phyloP scores from a whole-genome alignment of 2,329 filamentous ascomycete species.

The Penicillium verrucosum region DNA sequence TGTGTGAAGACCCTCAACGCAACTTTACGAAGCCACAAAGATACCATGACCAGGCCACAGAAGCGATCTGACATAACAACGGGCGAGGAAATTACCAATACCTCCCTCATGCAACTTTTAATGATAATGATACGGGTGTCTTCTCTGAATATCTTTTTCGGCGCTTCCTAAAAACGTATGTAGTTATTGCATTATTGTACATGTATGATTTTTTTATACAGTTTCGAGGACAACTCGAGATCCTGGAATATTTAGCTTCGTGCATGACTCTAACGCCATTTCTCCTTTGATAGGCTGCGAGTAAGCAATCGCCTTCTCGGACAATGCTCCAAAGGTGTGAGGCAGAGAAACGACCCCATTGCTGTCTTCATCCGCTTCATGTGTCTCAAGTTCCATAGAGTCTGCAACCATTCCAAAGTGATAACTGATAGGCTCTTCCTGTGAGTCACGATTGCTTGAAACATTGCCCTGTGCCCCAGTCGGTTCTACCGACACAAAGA shows the following conservation, averaged over 20 bases:
- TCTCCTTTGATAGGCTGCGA: conserved; percentile 20
- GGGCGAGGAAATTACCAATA: no score
- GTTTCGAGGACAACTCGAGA: conserved; percentile 24
- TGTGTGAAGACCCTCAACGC: no score
- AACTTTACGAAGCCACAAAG: no score
- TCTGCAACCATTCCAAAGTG: conserved; percentile 35
- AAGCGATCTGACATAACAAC: no score
- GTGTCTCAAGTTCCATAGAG: conserved; percentile 16
- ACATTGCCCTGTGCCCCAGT: neutral
- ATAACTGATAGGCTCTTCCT: conserved; percentile 21
- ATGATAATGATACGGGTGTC: no score
- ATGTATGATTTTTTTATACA: conserved; percentile 1
- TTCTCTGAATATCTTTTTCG: no score
- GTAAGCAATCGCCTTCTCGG: conserved; percentile 40
- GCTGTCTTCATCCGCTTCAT: neutral
- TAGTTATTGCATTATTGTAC: conserved; percentile 1
- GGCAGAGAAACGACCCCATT: conserved; percentile 25
- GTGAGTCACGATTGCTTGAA: neutral
- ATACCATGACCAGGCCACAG: no score
- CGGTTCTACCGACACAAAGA: conserved; percentile 38
- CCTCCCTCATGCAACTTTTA: no score
- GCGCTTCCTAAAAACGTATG: no score
- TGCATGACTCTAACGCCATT: conserved; percentile 20
- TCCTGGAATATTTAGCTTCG: conserved; percentile 38
- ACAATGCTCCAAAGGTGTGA: conserved; percentile 39